A percentile compares a stretch with the other conserved stretches of the same genome.
These are phyloP conservation scores for Trichophaea hybrida DNA, from an alignment of 2,329 filamentous ascomycete genomes.

Conservation along the genomic window DNA sequence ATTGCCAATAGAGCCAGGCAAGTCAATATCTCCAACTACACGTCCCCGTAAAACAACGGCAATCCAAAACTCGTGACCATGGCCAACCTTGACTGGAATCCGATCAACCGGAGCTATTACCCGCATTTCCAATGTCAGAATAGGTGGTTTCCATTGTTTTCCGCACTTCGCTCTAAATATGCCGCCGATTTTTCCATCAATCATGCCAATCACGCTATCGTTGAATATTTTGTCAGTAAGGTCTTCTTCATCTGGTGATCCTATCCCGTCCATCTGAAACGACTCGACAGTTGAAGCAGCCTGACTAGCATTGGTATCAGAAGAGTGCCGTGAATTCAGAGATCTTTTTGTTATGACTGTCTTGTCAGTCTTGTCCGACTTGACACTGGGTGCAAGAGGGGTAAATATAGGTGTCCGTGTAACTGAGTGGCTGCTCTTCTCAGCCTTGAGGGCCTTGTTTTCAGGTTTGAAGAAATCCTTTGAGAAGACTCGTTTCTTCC, in stretches of 20 bases:
- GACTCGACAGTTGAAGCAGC: background rate
- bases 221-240: background rate
- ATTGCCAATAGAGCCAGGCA: conserved; percentile 5
- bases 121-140: conserved; percentile 11
- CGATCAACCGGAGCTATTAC: conserved; percentile 16
- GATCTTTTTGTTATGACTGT: conserved; percentile 1
- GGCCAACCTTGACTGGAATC: conserved; percentile 8
- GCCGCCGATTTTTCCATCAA: conserved; percentile 16
- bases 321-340: background rate
- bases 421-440: background rate
- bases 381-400: background rate
- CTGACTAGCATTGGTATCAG: conserved; percentile 1
- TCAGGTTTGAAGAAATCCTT: conserved; percentile 1
- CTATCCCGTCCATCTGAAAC: conserved; percentile 1
- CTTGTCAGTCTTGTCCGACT: background rate
- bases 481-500: conserved; percentile 1
- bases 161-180: conserved; percentile 7
- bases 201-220: conserved; percentile 16
- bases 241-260: background rate
- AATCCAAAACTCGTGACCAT: conserved; percentile 13
- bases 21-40: conserved; percentile 9
- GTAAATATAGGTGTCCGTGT: background rate
- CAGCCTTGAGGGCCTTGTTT: background rate
- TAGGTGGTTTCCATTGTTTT: conserved; percentile 16
- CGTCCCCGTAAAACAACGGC: conserved; percentile 18